Evolutionary conservation across 441 rosid species (phyloP), one percentile per base, ranked within the genome.

Genomic region (Erodium texanum): DNA sequence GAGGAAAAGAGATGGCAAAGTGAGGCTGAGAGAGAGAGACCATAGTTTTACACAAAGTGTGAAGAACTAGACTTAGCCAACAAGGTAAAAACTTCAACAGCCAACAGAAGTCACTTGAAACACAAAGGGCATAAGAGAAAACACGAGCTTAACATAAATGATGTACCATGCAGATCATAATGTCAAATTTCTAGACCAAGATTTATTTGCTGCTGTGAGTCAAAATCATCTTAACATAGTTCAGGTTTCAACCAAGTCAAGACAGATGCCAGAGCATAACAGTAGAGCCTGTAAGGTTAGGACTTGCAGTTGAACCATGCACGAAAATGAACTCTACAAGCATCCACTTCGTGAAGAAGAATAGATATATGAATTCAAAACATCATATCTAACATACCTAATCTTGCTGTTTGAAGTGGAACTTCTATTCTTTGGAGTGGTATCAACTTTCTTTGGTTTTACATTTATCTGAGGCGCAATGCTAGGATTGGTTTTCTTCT

Each of bases 381-480:
- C 10, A 1, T 41, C 41, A 66, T 18, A 34, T 62, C 45, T 29
- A 58, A 59, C 84, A 70, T 76, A 87, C 97, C 85, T 78, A 73
- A 79, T 70, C 62, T 80, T 88, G 83, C 63, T 86, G 82, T 71
- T 84, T 82, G 96, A 86, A 64, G 89, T 76, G 34, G 92, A 85
- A 77, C 80, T 93, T 83, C 84, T 88, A 73, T 66, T 85, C 81
- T 78, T 89, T 0, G 80, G 73, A 62, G 62, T 62, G 43, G 76
- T 38, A 43, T 84, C 96, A 23, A 73, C 63, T 70, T 73, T 87
- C 78, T 80, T 86, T 16, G 93, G 81, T 63, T 76, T 88, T 70
- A 76, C 74, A 81, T 74, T 81, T 50, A 52, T 23, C 9, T 52
- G 59, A 7, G 22, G 59, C 10, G 59, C 4, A 18, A 52, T n/a